Conservation (phyloP, 805 yeast genomes). For the Nadsonia fulvescens region DNA sequence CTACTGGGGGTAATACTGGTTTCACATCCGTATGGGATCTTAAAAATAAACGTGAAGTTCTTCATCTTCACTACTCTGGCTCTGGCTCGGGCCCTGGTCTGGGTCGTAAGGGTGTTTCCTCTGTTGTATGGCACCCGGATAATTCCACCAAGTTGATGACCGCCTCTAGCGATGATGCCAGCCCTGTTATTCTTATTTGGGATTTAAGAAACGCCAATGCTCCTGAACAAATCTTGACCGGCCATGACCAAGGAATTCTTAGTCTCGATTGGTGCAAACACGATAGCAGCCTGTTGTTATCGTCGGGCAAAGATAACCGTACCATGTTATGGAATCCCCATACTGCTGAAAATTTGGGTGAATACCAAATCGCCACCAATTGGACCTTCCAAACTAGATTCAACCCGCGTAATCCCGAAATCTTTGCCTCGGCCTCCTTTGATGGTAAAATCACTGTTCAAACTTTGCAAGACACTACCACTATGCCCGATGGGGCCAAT, state of each 20-base stretch:
- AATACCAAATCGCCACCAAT: slow-evolving; percentile 80
- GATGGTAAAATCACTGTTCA: slow-evolving; percentile 72
- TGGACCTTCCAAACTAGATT: slow-evolving; percentile 86
- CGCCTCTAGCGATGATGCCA: slow-evolving; percentile 65
- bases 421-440: slow-evolving; percentile 46
- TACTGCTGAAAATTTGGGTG: slow-evolving; percentile 53
- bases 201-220: slow-evolving; percentile 83
- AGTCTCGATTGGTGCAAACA: slow-evolving; percentile 86
- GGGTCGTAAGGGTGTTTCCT: slow-evolving; percentile 54
- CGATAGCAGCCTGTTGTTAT: slow-evolving; percentile 60
- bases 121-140: slow-evolving; percentile 89
- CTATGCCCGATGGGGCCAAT: no score
- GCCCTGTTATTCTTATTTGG: slow-evolving; percentile 77
- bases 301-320: slow-evolving; percentile 86
- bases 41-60: slow-evolving; percentile 69
- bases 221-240: slow-evolving; percentile 61
- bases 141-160: slow-evolving; percentile 76
- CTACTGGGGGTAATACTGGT: slow-evolving; percentile 73
- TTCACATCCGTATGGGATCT: slow-evolving; percentile 90
- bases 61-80: slow-evolving; percentile 54
- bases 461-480: slow-evolving; percentile 66
- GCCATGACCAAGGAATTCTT: slow-evolving; percentile 76
- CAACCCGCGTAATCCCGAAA: slow-evolving; percentile 77
- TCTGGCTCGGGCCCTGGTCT: slow-evolving; percentile 19
- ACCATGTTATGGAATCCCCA: slow-evolving; percentile 84